phyloP scores from a whole-genome alignment of 1,284 basidiomycete genomes.

The Trichosporon inkin region DNA sequence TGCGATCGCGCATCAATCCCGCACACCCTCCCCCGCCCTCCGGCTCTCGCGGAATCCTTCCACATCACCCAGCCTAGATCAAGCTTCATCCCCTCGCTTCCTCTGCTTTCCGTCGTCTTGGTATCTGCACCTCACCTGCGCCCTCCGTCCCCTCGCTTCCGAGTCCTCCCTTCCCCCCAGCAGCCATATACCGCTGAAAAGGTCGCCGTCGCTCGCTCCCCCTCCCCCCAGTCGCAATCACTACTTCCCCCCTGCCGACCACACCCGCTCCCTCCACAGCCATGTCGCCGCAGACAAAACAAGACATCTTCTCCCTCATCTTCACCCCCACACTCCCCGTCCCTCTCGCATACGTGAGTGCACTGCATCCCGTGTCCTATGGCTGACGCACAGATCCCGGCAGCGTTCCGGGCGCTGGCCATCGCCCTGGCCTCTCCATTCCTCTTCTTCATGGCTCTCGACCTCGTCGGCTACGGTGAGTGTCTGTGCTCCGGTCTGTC shows the following conservation, averaged over 20 bases:
- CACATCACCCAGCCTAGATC: no score
- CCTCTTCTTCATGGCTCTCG: constrained; percentile 32
- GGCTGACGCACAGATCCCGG: constrained; percentile 28
- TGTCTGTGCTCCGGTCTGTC: neutral
- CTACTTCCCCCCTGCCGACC: neutral
- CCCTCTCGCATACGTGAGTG: constrained; percentile 22
- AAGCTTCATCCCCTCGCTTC: no score
- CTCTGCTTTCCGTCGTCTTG: neutral
- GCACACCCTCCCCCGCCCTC: no score
- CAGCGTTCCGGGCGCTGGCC: constrained; percentile 31
- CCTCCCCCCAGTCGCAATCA: neutral
- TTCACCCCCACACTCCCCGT: constrained; percentile 17
- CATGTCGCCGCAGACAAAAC: constrained; percentile 8
- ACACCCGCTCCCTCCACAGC: neutral
- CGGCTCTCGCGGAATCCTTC: no score
- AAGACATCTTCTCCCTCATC: constrained; percentile 10
- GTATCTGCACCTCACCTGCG: neutral
- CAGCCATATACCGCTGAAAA: no score
- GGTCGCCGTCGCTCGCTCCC: no score
- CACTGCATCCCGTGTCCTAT: neutral
- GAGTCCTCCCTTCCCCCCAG: no score
- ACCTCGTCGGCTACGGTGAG: constrained; percentile 39
- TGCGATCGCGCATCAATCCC: no score
- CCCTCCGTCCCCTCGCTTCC: neutral
- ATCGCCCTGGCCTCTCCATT: constrained; percentile 34